Evolutionary conservation across 2,329 filamentous ascomycete genomes (phyloP), one percentile per base, ranked within the genome.

Genomic region (Fusarium sarcochroum): DNA sequence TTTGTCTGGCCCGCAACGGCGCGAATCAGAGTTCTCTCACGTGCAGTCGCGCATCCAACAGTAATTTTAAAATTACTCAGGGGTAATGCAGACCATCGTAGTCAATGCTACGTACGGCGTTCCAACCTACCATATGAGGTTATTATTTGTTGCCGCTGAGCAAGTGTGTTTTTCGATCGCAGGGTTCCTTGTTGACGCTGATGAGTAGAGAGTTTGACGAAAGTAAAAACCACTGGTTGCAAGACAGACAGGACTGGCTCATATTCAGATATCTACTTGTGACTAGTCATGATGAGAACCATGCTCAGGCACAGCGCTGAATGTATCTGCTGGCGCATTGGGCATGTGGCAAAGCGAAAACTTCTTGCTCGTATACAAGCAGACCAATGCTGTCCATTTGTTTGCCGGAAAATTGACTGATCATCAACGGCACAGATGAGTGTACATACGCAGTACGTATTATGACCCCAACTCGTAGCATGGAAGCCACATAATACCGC

Each of bases 31-130:
- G 20, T 32, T 48, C 49, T 61, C 64, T 66, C 68, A 63, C 56
- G 65, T 66, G 68, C 50, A 44, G 47, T 54, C 46, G 48, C 27
- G 51, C 51, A 49, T 41, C 45, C 23, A 38, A 45, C 35, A 48
- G 56, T 44, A 71, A 68, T 64, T 63, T 69, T 72, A 66, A 73
- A 64, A 73, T 73, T 73, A 60, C 63, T 49, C 55, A 73, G 71
- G 71, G 71, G 71, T 58, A 62, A 62, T 69, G 53, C 49, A 59
- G 66, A 61, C 52, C 52, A 60, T 60, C 42, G 48, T 21, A 58
- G 54, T 49, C 60, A 67, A 72, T 73, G 69, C 62, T 56, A 73
- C 71, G 35, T 57, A 23, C 38, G 38, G 40, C 49, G 62, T 55
- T 51, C 48, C 41, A 41, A 51, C 54, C 44, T 40, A 52, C 54